Evolutionary conservation across 164 flowering plant genomes (phyloP).

Genomic region (Vitis rupestris): DNA sequence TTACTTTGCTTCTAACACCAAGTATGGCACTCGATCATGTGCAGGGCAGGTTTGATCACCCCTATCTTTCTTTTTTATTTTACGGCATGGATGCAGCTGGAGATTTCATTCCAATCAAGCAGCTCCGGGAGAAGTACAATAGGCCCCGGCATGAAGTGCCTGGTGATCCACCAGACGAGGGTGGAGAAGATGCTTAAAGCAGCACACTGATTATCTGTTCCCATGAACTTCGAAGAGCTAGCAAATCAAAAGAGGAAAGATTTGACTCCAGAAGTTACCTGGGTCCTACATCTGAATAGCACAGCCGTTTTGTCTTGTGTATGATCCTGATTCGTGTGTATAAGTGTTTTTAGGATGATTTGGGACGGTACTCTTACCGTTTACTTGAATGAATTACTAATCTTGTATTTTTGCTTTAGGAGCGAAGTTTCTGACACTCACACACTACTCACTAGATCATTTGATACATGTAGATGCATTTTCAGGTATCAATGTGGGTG

Average conservation of each 20-base stretch:
- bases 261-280: neutral
- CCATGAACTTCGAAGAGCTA: no score
- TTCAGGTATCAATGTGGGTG: no score
- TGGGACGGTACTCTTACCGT: no score
- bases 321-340: neutral
- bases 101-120: conserved; percentile 88
- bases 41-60: conserved; percentile 91
- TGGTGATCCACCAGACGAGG: conserved; percentile 47
- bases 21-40: conserved; percentile 1
- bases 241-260: neutral
- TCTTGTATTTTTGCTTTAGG: no score
- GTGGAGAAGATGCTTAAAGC: conserved; percentile 22
- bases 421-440: no score
- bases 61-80: conserved; percentile 81
- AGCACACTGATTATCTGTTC: no score
- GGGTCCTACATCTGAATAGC: neutral
- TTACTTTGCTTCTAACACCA: neutral
- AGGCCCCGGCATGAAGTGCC: conserved; percentile 87
- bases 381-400: no score
- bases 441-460: no score
- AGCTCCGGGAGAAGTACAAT: conserved; percentile 84
- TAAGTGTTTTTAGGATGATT: neutral
- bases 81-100: conserved; percentile 86
- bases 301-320: neutral
- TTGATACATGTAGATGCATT: no score